Base-by-base conservation (phyloP, 768 basidiomycete species). In the Leccinum ochraceum region DNA sequence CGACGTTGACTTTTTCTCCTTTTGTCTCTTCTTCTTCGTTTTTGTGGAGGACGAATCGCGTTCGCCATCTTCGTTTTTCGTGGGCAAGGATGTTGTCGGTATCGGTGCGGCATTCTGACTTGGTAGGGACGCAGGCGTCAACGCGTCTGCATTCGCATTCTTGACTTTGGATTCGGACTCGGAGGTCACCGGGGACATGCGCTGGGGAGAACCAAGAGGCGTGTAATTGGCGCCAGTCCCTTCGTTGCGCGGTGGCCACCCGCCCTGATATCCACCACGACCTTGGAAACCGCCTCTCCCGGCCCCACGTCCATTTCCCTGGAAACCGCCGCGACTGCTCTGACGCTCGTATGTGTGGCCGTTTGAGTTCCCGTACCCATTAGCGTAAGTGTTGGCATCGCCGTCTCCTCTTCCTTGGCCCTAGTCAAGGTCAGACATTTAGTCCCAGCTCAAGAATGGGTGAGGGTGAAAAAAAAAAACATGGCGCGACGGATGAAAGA, bases 191-290 rank as follows among this genome's bases (percentile, higher is more conserved):
- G 83, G 77, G 49, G 79, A 78, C 80, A 82, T 82, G 68, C 81
- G 80, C 39, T 61, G 66, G 8, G 87, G 84, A 16, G 85, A 81
- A 57, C 90, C 90, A 57, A 93, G 76, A 44, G 89, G 90, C 34
- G 83, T 88, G 67, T 73, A 81, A 66, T 93, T 93, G 67, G 88
- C 83, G 62, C 90, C 90, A 50, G 87, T 87, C 2, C 72, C 67
- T 57, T 61, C 32, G 17, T 60, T 56, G 58, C 69, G 60, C 6
- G 63, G 64, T 54, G 17, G 66, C 52, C 73, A 63, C 37, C 75
- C 52, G 3, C 51, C 67, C 67, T 77, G 75, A 32, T 61, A 48
- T 22, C 68, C 68, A 10, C 72, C 70, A 54, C 66, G 63, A 22
- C 66, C 66, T 52, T 60, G 64, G 42, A 64, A 66, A 20, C 70